Evolutionary conservation across 208 protist genomes (phyloP).

Genomic region (Crithidia fasciculata): DNA sequence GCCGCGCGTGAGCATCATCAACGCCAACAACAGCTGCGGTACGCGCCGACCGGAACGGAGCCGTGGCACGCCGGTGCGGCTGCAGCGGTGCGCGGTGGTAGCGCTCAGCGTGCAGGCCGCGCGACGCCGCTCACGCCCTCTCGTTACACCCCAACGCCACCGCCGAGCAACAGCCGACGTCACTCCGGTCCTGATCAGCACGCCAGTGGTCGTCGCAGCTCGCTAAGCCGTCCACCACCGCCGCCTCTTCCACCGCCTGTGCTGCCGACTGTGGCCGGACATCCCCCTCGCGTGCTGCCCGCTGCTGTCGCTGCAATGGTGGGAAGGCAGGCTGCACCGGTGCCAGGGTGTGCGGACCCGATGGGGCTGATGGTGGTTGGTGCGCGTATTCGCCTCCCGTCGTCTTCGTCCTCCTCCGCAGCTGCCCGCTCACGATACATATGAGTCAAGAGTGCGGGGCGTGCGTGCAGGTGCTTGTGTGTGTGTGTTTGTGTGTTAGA

Average conservation of each 20-base stretch:
- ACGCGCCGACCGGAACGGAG: neutral
- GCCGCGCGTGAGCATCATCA: constrained; percentile 13
- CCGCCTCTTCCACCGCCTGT: too few species aligned
- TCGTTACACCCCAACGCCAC: neutral
- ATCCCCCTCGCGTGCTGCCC: too few species aligned
- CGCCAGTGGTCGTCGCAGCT: neutral
- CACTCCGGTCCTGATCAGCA: too few species aligned
- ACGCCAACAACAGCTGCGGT: constrained; percentile 2
- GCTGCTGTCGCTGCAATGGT: neutral
- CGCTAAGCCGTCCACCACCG: neutral
- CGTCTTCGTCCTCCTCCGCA: neutral
- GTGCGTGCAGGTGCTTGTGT: too few species aligned
- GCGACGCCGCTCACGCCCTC: neutral
- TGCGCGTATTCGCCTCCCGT: constrained; percentile 25
- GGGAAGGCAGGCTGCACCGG: neutral
- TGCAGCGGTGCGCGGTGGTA: neutral
- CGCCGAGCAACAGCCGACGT: neutral
- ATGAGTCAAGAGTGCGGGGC: constrained; percentile 3
- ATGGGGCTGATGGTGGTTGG: constrained; percentile 27
- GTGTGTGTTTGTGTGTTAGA: too few species aligned
- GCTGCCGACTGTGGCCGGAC: too few species aligned
- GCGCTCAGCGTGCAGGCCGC: neutral
- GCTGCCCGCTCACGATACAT: neutral
- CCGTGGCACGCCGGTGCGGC: constrained; percentile 7
- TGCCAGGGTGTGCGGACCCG: constrained; percentile 1